Base-by-base conservation (phyloP, 805 yeast species). In the Martiniozyma abietophila region DNA sequence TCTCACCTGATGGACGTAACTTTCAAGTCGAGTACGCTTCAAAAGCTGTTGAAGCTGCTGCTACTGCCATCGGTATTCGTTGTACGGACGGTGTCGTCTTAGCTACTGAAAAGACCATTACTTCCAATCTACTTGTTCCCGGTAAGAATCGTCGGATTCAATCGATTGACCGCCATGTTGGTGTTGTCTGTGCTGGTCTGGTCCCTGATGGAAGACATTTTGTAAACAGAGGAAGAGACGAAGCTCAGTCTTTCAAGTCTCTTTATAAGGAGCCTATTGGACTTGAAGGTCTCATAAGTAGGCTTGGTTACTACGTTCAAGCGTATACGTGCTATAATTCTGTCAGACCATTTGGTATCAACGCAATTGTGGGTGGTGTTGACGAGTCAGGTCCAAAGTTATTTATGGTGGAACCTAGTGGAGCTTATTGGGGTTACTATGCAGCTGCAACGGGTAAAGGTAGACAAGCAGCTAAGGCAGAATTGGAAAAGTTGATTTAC, bases 371-470 rank as follows among this genome's bases (percentile, higher is more conserved):
- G 30, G 98, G 96, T 34, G 98, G 98, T 45, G 74, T 83, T 31
- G 97, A 89, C 55, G 79, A 74, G 27, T 74, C 81, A 41, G 97
- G 96, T 9, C 45, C 59, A 17, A 96, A 89, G 57, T 70, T 92
- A 49, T 89, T 80, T 62, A 92, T 89, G 96, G 69, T 92, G 39
- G 99, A 92, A 58, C 98, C 99, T 48, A 82, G 94, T 56, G 99
- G 99, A 42, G 67, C 85, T 1, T 85, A 79, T 53, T 94, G 98
- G 97, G 99, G 99, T 33, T 92, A 92, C 62, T 69, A 73, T 36
- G 98, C 96, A 41, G 94, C 96, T 25, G 98, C 99, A 12, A 76
- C 96, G 4, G 99, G 99, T 44, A 92, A 89, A 58, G 99, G 99
- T 31, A 76, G 97, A 59, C 99, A 92, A 60, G 74, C 84, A n/a